A percentile compares a stretch with the other conserved stretches of the same genome.
Conservation (phyloP, 2,329 filamentous ascomycete genomes). For the Fusarium hostae region DNA sequence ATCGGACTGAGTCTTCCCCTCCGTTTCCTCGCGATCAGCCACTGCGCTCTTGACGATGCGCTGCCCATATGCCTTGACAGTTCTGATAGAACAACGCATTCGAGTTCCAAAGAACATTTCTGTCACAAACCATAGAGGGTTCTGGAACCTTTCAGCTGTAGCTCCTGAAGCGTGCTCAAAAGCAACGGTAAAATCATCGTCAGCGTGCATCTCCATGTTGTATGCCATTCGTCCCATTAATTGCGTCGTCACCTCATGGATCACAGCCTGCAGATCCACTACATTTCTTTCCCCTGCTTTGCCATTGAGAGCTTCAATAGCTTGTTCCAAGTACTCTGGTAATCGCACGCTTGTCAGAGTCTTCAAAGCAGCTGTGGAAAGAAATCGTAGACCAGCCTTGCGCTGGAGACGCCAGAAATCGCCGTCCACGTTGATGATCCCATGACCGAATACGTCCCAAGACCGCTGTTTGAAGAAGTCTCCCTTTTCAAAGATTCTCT, state of each 20-base stretch:
- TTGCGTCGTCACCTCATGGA: slow-evolving; percentile 72
- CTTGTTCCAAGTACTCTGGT: slow-evolving; percentile 62
- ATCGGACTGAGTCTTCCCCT: slow-evolving; percentile 23
- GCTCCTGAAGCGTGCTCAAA: slow-evolving; percentile 72
- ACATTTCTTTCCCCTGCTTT: slow-evolving; percentile 42
- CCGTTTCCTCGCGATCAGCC: slow-evolving; percentile 43
- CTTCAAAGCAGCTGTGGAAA: slow-evolving; percentile 67
- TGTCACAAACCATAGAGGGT: slow-evolving; percentile 70
- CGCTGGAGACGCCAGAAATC: slow-evolving; percentile 71
- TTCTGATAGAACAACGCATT: slow-evolving; percentile 60
- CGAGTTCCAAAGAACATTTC: slow-evolving; percentile 61
- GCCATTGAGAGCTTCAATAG: slow-evolving; percentile 52
- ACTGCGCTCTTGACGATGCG: slow-evolving; percentile 67
- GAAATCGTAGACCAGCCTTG: slow-evolving; percentile 69
- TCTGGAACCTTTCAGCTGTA: slow-evolving; percentile 72
- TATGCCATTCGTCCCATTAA: slow-evolving; percentile 77
- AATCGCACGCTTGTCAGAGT: slow-evolving; percentile 67
- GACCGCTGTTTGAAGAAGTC: slow-evolving; percentile 69
- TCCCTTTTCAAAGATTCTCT: slow-evolving; percentile 70
- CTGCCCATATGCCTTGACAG: slow-evolving; percentile 66
- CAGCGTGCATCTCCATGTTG: slow-evolving; percentile 73
- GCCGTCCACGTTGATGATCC: slow-evolving; percentile 75
- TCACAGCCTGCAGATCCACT: slow-evolving; percentile 68
- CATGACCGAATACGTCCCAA: slow-evolving; percentile 72
- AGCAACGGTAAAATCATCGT: slow-evolving; percentile 68